Base-by-base conservation (phyloP, 106 monocot species). In the Triglochin maritima region DNA sequence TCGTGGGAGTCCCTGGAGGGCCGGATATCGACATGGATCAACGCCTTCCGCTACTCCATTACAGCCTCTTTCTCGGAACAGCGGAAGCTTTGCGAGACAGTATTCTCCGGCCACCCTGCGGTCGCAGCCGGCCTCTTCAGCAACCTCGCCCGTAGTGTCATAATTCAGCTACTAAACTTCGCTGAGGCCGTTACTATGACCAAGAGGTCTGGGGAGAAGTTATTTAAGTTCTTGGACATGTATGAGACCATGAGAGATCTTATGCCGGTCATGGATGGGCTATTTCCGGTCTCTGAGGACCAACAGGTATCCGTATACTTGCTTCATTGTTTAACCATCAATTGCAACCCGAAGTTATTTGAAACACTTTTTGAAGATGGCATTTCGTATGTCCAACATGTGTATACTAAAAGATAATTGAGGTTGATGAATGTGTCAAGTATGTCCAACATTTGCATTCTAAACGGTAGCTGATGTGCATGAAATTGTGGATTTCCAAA, bases 211-310 rank as follows among this genome's bases (percentile, higher is more conserved):
- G 78, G 84, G 5, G 87, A 88, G 81, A 88, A 84, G 81, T 69
- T 88, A 13, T 88, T 84, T 81, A 88, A 88, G 68, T 77, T 88
- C 63, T 81, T 88, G 49, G 87, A 88, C 65, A 84, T 88, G 79
- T 84, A 84, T 72, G 87, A 88, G 65, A 74, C 84, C 11, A 60
- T 88, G 62, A 57, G 79, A 2, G 87, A 88, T 55, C 69, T 76
- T 16, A 54, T 66, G 9, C 76, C 78, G 2, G 60, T 71, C 17
- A 13, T 88, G 9, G 81, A 79, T 44, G 17, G 7, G n/a, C 14
- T 86, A 10, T 80, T 86, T 59, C 64, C 55, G 1, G 13, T 4
- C 45, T 9, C 9, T 5, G 9, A 8, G n/a, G 64, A 64, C 48
- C 44, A 64, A n/a, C 44, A 62, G 62, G 62, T 62, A 62, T 60